These are phyloP conservation scores for Cercospora citrullina DNA, from an alignment of 2,329 filamentous ascomycete genomes.

Conservation along the genomic window DNA sequence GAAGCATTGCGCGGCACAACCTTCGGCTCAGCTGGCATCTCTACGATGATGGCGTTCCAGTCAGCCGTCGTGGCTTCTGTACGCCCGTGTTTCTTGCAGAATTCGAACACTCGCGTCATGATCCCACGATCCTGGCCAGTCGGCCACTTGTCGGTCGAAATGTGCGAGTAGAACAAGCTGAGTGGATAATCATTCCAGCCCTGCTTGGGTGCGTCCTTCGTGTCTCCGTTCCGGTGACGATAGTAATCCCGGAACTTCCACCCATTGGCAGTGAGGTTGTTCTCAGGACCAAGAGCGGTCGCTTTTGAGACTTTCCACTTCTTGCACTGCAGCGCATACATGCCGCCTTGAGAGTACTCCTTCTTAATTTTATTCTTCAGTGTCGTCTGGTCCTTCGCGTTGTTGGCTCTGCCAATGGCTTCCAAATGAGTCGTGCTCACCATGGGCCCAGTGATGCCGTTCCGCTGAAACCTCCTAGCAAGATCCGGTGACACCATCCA, in stretches of 20 bases:
- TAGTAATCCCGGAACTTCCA: neutral
- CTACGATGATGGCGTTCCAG: neutral
- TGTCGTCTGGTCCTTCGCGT: fast-evolving
- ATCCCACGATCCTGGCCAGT: conserved; percentile 10
- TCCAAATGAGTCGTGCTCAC: neutral
- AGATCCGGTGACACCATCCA: neutral
- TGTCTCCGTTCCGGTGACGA: neutral
- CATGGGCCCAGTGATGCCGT: neutral
- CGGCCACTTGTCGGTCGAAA: neutral
- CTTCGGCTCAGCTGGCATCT: too few relatives aligned
- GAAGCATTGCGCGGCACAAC: too few relatives aligned
- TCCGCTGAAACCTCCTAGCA: neutral
- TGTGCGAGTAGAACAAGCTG: neutral
- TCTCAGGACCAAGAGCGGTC: neutral
- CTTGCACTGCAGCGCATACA: too few relatives aligned
- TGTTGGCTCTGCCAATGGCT: neutral
- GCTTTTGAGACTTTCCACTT: neutral
- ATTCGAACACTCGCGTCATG: conserved; percentile 2
- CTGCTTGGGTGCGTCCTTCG: neutral
- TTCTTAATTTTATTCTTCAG: neutral
- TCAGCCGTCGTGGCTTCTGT: neutral
- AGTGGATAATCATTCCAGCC: neutral
- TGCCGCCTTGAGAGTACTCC: neutral
- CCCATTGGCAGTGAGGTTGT: neutral
- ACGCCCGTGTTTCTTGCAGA: neutral